Evolutionary conservation across 768 basidiomycete species (phyloP).

Genomic region (Neoboletus brunneissimus): DNA sequence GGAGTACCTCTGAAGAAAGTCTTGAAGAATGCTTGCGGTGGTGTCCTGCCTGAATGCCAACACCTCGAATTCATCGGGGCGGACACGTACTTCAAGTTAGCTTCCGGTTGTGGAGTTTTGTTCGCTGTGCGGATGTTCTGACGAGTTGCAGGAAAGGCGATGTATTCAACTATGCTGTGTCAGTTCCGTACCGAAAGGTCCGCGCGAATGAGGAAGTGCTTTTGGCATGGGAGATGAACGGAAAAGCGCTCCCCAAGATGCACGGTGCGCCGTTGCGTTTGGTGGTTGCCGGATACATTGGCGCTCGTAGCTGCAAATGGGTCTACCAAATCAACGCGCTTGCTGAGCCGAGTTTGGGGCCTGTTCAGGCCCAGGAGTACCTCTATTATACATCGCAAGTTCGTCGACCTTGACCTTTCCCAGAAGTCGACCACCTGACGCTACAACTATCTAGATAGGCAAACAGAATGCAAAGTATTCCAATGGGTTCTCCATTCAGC

Average conservation of each 20-base stretch:
- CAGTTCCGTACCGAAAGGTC: slow-evolving; percentile 49
- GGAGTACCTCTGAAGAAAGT: slow-evolving; percentile 55
- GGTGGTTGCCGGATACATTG: slow-evolving; percentile 53
- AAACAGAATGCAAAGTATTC: slow-evolving; percentile 53
- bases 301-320: slow-evolving; percentile 55
- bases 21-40: slow-evolving; percentile 51
- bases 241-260: slow-evolving; percentile 41
- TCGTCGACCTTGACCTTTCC: slow-evolving; percentile 17
- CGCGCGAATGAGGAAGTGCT: slow-evolving; percentile 45
- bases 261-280: slow-evolving; percentile 51
- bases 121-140: background rate
- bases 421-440: background rate
- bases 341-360: slow-evolving; percentile 46
- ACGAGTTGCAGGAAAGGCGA: slow-evolving; percentile 31
- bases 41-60: slow-evolving; percentile 43
- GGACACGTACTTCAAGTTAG: slow-evolving; percentile 55
- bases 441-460: slow-evolving; percentile 14
- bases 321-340: slow-evolving; percentile 51
- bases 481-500: slow-evolving; percentile 55
- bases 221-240: slow-evolving; percentile 17
- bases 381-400: slow-evolving; percentile 51
- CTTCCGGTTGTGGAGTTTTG: background rate
- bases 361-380: slow-evolving; percentile 53
- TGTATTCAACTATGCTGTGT: slow-evolving; percentile 46
- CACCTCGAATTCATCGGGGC: slow-evolving; percentile 58